Evolutionary conservation across 2,329 filamentous ascomycete species (phyloP), one percentile per base, ranked within the genome.

Genomic region (Acrocalymma vagum): DNA sequence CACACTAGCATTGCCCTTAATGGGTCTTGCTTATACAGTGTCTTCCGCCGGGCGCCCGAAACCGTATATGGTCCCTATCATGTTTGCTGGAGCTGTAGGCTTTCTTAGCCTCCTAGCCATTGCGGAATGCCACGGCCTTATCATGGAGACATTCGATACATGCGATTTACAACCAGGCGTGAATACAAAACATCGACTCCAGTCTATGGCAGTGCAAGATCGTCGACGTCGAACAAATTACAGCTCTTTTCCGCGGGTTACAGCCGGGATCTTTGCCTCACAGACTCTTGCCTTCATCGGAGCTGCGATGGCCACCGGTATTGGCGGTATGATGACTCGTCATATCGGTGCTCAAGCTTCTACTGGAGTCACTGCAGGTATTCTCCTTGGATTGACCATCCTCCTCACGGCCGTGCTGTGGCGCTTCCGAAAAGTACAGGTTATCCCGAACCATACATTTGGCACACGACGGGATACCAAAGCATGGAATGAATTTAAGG

Each of bases 131-230:
- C 82, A 86, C 50, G 86, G 87, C 1, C 72, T 92, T 21, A 80
- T 91, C 62, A 91, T 92, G 87, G 87, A 91, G 61, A 85, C 84
- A 0, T 92, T 86, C 64, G 88, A 92, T 63, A 88, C 84, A n/a
- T 89, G 85, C 26, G 88, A 92, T 64, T 75, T 92, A 4, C 86
- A 88, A 53, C 83, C 86, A 2, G 85, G 86, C 9, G 85, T 87
- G 75, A 87, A 80, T 40, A 76, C 72, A 18, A 63, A 57, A 17
- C 76, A 78, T 53, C 69, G 75, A 1, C 58, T 76, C 14, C 55
- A 75, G 60, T 76, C 54, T 38, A 70, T 79, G 61, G 69, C 73
- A 4, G 67, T 71, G 10, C 66, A 69, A 15, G 69, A 72, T 20
- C 63, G 70, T 13, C 63, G 72, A 22, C 75, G 80, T 30, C 70